Percentiles rank a stretch among this genome's conserved stretches.
Conservation (phyloP, 768 basidiomycete genomes). For the Agaricus subrufescens region DNA sequence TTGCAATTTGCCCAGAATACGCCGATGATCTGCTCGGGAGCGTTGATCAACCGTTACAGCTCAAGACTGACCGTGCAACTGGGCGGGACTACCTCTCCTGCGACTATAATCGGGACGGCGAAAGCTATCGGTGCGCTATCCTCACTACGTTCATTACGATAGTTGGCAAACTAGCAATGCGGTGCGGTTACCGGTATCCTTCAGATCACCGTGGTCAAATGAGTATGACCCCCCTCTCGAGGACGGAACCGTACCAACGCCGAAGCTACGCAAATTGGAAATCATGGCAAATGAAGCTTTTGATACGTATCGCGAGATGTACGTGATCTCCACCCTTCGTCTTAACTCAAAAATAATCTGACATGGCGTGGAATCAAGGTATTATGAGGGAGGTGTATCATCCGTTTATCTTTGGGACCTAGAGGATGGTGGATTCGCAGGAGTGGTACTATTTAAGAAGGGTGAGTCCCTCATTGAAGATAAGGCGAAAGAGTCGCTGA, state of each 20-base stretch:
- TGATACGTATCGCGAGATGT: constrained; percentile 94
- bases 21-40: constrained; percentile 93
- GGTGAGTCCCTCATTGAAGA: constrained; percentile 38
- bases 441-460: constrained; percentile 95
- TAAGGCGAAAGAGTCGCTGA: neutral
- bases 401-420: constrained; percentile 98
- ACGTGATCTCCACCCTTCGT: constrained; percentile 25
- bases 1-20: constrained; percentile 83
- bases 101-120: constrained; percentile 91
- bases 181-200: neutral
- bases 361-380: constrained; percentile 42
- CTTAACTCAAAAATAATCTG: neutral
- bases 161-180: constrained; percentile 1
- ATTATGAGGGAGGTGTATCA: constrained; percentile 97
- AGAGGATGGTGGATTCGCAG: constrained; percentile 94
- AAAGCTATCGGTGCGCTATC: constrained; percentile 72
- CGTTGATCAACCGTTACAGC: constrained; percentile 90
- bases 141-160: constrained; percentile 2
- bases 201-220: constrained; percentile 97
- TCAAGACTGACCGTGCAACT: constrained; percentile 72
- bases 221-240: constrained; percentile 89
- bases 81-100: constrained; percentile 91
- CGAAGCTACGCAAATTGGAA: constrained; percentile 86
- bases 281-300: constrained; percentile 94
- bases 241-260: constrained; percentile 82